A percentile compares a stretch with the other conserved stretches of the same genome.
These are phyloP conservation scores for Gracilaria vermiculophylla DNA, from an alignment of 23 red algal genomes.

Conservation along the genomic window DNA sequence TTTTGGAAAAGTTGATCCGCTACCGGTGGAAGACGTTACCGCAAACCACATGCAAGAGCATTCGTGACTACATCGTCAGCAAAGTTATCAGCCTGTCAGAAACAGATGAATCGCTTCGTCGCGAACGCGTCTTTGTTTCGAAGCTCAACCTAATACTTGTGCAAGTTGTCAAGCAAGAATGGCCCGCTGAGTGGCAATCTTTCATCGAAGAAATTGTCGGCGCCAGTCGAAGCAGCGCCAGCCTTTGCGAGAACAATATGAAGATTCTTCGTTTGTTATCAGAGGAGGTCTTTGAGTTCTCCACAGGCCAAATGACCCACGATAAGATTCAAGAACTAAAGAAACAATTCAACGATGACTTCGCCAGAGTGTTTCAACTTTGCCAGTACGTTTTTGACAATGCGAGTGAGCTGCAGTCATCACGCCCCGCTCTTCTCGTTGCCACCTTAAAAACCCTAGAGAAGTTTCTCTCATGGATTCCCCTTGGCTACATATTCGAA, in stretches of 20 bases:
- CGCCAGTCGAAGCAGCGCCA: conserved; percentile 71
- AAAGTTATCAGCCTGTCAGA: conserved; percentile 84
- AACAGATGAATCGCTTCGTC: conserved; percentile 66
- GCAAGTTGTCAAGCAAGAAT: conserved; percentile 96
- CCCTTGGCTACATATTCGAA: conserved; percentile 98
- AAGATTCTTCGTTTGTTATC: conserved; percentile 88
- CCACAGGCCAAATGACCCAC: conserved; percentile 93
- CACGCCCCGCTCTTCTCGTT: conserved; percentile 70
- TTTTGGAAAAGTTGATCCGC: conserved; percentile 87
- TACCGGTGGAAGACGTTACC: conserved; percentile 98
- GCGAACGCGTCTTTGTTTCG: conserved; percentile 81
- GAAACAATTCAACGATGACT: conserved; percentile 96
- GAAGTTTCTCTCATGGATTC: conserved; percentile 97
- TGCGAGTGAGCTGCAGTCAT: conserved; percentile 55
- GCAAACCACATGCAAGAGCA: conserved; percentile 75
- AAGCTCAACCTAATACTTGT: conserved; percentile 98
- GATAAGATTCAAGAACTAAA: conserved; percentile 84
- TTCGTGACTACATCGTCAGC: conserved; percentile 90
- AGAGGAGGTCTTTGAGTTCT: conserved; percentile 99
- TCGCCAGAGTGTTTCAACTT: conserved; percentile 88
- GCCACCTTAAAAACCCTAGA: conserved; percentile 92
- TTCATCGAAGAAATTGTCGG: conserved; percentile 92
- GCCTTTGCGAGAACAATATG: conserved; percentile 98
- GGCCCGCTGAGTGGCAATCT: conserved; percentile 86
- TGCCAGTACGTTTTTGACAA: conserved; percentile 94